Evolutionary conservation across 2,329 filamentous ascomycete species (phyloP), one percentile per base, ranked within the genome.

Genomic region (Pseudofabraea citricarpa): DNA sequence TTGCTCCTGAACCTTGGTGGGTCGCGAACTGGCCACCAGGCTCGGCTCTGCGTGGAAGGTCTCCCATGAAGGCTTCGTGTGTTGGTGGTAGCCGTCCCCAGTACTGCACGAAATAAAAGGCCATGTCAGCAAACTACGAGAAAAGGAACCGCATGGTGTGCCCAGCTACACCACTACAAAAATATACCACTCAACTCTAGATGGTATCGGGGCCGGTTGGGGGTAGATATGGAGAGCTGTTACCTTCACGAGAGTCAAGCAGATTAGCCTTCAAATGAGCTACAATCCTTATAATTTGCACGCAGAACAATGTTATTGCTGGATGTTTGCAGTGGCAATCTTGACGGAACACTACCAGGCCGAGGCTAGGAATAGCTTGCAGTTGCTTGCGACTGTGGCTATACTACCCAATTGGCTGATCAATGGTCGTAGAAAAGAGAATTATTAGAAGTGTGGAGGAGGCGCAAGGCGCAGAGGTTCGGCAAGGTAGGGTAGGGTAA

Each of bases 1-100:
- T 50, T 8, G 32, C 13, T 40, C 37, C 49, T 31, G 38, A 19
- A 36, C 39, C 45, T 26, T 48, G 52, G 21, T 10, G 23, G 21
- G 36, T 47, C 29, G 47, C 27, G 41, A 41, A 29, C 22, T 53
- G 40, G 46, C 53, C 45, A 10, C 18, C 21, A 43, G 49, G 43
- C 33, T 37, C 20, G 19, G 36, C 26, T 41, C 40, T 31, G 33
- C 23, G n/a, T 24, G 45, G 36, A 45, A 35, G 37, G 43, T 57
- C 53, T 38, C 52, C 51, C 55, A 57, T 56, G 33, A 43, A 49
- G 38, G 15, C 41, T 43, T 51, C 45, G 43, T 49, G 26, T 20
- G 45, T 46, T 8, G 29, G 43, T 16, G 47, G 43, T 24, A 47
- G 21, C 9, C 38, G 48, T 1, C 41, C 44, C 45, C 45, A 53